Evolutionary conservation across 192 early-diverging fungal species (phyloP).

Genomic region (Entomortierella chlamydospora): DNA sequence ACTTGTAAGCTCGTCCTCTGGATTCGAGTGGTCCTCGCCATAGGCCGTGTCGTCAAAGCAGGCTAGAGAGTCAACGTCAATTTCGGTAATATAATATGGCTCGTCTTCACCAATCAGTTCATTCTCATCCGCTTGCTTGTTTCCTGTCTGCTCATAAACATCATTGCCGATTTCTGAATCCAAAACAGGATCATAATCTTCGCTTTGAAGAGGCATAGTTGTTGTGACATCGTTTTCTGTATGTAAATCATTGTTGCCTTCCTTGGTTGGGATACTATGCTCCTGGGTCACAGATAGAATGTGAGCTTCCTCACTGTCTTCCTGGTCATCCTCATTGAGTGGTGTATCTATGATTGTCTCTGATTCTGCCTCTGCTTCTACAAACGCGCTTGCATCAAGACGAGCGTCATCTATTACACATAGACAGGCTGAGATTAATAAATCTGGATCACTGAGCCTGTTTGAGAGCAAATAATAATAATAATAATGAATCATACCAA

Average conservation of each 20-base stretch:
- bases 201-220: not conserved
- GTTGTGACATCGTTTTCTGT: not conserved
- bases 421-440: not conserved
- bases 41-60: constrained; percentile 9
- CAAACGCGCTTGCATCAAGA: not conserved
- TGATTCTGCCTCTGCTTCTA: not conserved
- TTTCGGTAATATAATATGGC: not conserved
- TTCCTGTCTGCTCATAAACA: not conserved
- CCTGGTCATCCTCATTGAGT: not conserved
- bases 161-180: too few relatives aligned
- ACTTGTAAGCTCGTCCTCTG: not conserved
- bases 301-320: not conserved
- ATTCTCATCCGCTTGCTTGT: not conserved
- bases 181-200: not conserved
- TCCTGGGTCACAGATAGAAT: not conserved
- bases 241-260: not conserved
- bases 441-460: not conserved
- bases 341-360: not conserved
- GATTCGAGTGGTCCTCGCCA: not conserved
- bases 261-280: not conserved
- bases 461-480: not conserved
- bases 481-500: not conserved
- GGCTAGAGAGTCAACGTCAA: constrained; percentile 16
- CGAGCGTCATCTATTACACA: not conserved
- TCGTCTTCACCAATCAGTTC: constrained; percentile 1